phyloP scores from a whole-genome alignment of 306 rosid genomes.

The Arachis hypogaea region DNA sequence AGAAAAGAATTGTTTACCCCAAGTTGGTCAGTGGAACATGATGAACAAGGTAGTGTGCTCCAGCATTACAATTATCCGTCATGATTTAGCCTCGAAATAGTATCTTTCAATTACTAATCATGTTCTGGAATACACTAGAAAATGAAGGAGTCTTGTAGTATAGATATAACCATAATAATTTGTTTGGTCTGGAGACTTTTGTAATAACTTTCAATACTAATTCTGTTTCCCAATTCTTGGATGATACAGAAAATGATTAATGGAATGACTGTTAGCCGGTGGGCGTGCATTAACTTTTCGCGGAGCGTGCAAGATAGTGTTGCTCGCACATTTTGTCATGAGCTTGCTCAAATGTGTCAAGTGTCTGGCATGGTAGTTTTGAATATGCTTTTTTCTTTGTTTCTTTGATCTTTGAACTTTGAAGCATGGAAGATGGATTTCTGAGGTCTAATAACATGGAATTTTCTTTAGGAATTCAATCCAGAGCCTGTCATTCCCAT shows the following conservation, averaged over 20 bases:
- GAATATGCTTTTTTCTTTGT: slow-evolving; percentile 16
- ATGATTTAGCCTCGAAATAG: not conserved
- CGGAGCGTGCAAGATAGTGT: slow-evolving; percentile 86
- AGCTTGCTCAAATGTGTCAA: slow-evolving; percentile 95
- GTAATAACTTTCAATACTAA: slow-evolving; percentile 30
- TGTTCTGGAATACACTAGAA: not conserved
- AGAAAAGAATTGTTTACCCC: slow-evolving; percentile 93
- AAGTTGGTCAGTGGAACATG: slow-evolving; percentile 99
- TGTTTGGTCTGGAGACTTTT: slow-evolving; percentile 11
- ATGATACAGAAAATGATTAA: slow-evolving; percentile 86
- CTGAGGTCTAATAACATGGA: not conserved
- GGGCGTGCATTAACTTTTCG: slow-evolving; percentile 95
- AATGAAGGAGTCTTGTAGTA: too few relatives aligned
- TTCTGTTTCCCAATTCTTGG: slow-evolving; percentile 29
- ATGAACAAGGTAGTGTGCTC: slow-evolving; percentile 79
- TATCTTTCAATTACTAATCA: not conserved
- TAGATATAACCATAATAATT: not conserved
- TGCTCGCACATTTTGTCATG: slow-evolving; percentile 83
- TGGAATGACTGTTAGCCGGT: slow-evolving; percentile 91
- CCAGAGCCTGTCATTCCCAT: slow-evolving; percentile 85
- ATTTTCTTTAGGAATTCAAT: slow-evolving; percentile 66
- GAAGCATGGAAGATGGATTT: not conserved
- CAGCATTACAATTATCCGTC: slow-evolving; percentile 13
- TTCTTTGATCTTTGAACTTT: not conserved
- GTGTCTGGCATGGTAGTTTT: slow-evolving; percentile 86